Percentiles rank a stretch among this genome's conserved stretches.
Evolutionary conservation across 2,329 filamentous ascomycete species (phyloP).

Genomic region (Aspergillus sp.): DNA sequence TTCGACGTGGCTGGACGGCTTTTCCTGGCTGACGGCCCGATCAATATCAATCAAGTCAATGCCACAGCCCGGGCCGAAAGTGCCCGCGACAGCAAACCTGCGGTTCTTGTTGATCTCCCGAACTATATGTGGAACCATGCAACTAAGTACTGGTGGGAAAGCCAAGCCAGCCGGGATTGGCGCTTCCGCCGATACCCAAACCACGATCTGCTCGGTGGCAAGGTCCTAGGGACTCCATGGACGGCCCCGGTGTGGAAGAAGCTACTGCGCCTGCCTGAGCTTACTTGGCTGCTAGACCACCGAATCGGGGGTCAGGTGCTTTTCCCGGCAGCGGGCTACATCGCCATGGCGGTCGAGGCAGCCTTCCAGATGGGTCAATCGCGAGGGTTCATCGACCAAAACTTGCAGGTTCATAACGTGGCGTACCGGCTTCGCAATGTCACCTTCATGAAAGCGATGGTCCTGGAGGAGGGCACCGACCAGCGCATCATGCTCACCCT

Average conservation of each 20-base stretch:
- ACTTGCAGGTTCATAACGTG: too few species aligned
- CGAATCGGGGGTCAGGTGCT: not conserved
- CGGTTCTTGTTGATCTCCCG: slow-evolving; percentile 24
- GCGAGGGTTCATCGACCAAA: too few species aligned
- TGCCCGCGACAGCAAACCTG: too few species aligned
- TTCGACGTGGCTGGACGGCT: too few species aligned
- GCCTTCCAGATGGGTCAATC: too few species aligned
- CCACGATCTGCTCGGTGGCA: slow-evolving; percentile 30
- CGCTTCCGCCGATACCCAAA: slow-evolving; percentile 21
- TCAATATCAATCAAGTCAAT: too few species aligned
- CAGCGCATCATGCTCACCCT: too few species aligned
- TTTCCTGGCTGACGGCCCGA: too few species aligned
- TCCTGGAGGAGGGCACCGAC: too few species aligned
- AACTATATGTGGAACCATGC: slow-evolving; percentile 31
- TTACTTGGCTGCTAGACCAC: not conserved
- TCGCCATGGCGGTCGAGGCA: not conserved
- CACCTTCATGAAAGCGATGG: too few species aligned
- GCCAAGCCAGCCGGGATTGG: slow-evolving; percentile 23
- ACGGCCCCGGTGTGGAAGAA: not conserved
- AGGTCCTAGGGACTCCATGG: not conserved
- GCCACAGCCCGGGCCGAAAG: too few species aligned
- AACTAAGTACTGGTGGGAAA: slow-evolving; percentile 29
- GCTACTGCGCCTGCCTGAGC: not conserved
- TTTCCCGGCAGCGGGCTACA: not conserved
- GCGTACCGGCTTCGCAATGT: too few species aligned